Percentiles rank a stretch among this genome's conserved stretches.
Evolutionary conservation across 2,329 filamentous ascomycete species (phyloP).

Genomic region (Pezicula rhizophila): DNA sequence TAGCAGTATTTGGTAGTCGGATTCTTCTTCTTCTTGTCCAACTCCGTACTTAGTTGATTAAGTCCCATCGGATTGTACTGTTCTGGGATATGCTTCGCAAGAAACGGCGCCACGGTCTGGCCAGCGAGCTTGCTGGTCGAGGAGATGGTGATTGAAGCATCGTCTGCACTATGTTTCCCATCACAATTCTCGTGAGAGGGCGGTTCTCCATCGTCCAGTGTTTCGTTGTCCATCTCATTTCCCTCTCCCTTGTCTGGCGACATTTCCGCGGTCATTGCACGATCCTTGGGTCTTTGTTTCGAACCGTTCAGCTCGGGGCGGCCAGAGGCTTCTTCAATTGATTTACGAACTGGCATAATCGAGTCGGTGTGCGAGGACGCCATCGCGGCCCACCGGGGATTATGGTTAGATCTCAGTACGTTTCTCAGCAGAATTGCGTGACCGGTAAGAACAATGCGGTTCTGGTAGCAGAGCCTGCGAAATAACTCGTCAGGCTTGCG

Average conservation of each 20-base stretch:
- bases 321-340: conserved; percentile 18
- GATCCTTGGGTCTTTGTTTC: conserved; percentile 5
- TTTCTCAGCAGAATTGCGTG: not conserved
- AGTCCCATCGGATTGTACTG: conserved; percentile 75
- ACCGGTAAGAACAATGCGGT: not conserved
- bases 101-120: conserved; percentile 54
- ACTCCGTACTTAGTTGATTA: conserved; percentile 30
- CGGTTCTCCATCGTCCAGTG: conserved; percentile 12
- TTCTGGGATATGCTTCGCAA: conserved; percentile 83
- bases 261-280: conserved; percentile 10
- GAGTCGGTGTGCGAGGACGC: conserved; percentile 18
- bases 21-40: conserved; percentile 34
- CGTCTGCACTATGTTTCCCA: conserved; percentile 13
- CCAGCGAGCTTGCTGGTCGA: conserved; percentile 23
- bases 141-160: conserved; percentile 20
- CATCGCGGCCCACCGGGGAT: conserved; percentile 10
- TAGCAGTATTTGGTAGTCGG: conserved; percentile 92
- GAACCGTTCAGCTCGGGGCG: conserved; percentile 6
- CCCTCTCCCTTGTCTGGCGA: conserved; percentile 3
- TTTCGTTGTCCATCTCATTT: conserved; percentile 3
- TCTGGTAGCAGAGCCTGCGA: not conserved
- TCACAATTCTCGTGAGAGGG: conserved; percentile 22
- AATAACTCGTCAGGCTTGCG: not conserved
- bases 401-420: not conserved
- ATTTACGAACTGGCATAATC: conserved; percentile 16